A percentile compares a stretch with the other conserved stretches of the same genome.
These are phyloP conservation scores for Russula abietina DNA, from an alignment of 768 basidiomycete genomes.

Conservation along the genomic window DNA sequence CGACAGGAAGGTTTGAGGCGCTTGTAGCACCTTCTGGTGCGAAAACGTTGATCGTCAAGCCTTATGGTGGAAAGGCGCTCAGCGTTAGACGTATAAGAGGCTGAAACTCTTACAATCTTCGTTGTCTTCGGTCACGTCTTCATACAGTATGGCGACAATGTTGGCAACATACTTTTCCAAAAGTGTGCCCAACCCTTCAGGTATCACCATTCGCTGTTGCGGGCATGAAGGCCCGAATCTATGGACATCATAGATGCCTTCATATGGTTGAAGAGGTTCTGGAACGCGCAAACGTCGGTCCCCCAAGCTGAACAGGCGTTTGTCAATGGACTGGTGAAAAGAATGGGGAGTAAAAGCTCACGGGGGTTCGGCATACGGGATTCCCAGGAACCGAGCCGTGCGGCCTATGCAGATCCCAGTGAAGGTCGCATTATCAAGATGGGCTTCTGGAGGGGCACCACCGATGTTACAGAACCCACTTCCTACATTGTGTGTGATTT, in stretches of 20 bases:
- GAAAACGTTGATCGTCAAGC: conserved; percentile 23
- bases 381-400: conserved; percentile 27
- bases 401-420: conserved; percentile 20
- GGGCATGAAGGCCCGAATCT: conserved; percentile 28
- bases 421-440: conserved; percentile 28
- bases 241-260: conserved; percentile 22
- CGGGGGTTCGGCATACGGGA: conserved; percentile 32
- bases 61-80: conserved; percentile 3
- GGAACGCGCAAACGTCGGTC: conserved; percentile 25
- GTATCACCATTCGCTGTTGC: conserved; percentile 24
- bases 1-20: conserved; percentile 18
- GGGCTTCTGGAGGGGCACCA: conserved; percentile 14
- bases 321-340: not conserved
- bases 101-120: conserved; percentile 21
- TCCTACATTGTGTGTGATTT: not conserved
- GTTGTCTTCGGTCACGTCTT: conserved; percentile 15
- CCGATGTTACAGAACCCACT: not conserved
- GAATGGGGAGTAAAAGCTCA: conserved; percentile 13
- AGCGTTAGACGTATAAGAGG: not conserved
- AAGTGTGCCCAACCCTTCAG: not conserved
- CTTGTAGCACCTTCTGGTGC: conserved; percentile 1
- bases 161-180: conserved; percentile 8
- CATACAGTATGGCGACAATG: conserved; percentile 14
- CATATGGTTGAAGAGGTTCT: conserved; percentile 19
- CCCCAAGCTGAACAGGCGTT: conserved; percentile 4